Evolutionary conservation across 1,284 basidiomycete genomes (phyloP).

Genomic region (Cryptococcus hybrid): DNA sequence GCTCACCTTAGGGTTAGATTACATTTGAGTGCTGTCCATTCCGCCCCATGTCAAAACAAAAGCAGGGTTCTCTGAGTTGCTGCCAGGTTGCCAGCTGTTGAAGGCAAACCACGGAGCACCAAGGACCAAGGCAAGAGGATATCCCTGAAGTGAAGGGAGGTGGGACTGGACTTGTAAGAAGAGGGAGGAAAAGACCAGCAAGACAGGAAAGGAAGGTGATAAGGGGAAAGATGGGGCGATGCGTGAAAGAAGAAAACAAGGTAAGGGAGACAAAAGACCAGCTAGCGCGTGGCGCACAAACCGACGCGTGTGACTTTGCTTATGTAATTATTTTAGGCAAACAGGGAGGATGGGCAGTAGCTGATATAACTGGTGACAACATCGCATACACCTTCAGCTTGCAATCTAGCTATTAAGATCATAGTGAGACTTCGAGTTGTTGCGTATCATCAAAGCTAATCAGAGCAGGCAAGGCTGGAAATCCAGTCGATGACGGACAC

Average conservation of each 20-base stretch:
- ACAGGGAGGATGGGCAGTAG: too few species aligned
- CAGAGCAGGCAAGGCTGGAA: too few species aligned
- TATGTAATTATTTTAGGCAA: too few species aligned
- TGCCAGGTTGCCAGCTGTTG: background rate
- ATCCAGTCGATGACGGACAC: too few species aligned
- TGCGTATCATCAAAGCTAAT: too few species aligned
- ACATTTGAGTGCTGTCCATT: too few species aligned
- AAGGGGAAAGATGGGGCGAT: slow-evolving; percentile 17
- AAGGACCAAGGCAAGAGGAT: background rate
- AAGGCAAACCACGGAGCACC: background rate
- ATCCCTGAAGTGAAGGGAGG: background rate
- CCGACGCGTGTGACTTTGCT: too few species aligned
- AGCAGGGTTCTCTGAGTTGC: background rate
- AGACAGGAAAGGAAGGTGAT: slow-evolving; percentile 7
- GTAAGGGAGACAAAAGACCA: background rate
- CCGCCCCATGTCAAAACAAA: too few species aligned
- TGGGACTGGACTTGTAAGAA: slow-evolving; percentile 7
- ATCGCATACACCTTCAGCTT: too few species aligned
- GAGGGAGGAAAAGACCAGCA: slow-evolving; percentile 17
- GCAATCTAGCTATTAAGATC: too few species aligned
- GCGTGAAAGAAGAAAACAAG: slow-evolving; percentile 8
- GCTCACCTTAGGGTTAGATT: slow-evolving; percentile 4
- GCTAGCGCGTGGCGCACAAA: background rate
- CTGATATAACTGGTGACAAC: too few species aligned
- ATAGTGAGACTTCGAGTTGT: too few species aligned